Conservation (phyloP, 1,139 yeast genomes). For the Scheffersomyces illinoinensis region DNA sequence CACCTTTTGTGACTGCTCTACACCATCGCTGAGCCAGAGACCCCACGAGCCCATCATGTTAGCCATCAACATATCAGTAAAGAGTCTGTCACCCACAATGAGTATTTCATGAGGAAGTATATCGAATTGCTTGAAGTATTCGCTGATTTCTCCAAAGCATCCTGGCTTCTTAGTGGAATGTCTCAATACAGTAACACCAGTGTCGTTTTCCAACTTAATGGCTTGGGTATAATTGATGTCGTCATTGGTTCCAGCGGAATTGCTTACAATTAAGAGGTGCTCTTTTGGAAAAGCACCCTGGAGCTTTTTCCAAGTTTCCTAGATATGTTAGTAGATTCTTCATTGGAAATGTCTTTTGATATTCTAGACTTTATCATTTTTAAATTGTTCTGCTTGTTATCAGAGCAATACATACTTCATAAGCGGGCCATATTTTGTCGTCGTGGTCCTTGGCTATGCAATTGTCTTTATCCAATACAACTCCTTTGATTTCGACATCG, state of each 20-base stretch:
- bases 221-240: slow-evolving; percentile 70
- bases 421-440: slow-evolving; percentile 78
- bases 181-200: slow-evolving; percentile 76
- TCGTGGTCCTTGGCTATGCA: slow-evolving; percentile 88
- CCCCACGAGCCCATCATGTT: slow-evolving; percentile 89
- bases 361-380: not conserved
- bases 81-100: slow-evolving; percentile 84
- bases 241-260: slow-evolving; percentile 89
- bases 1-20: slow-evolving; percentile 50
- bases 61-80: slow-evolving; percentile 93
- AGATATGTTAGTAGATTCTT: slow-evolving; percentile 4
- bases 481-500: slow-evolving; percentile 55
- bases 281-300: slow-evolving; percentile 60
- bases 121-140: slow-evolving; percentile 51
- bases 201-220: slow-evolving; percentile 54
- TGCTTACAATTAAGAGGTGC: slow-evolving; percentile 78
- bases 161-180: slow-evolving; percentile 91
- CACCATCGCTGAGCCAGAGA: slow-evolving; percentile 83
- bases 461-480: slow-evolving; percentile 92
- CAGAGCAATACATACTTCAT: slow-evolving; percentile 29
- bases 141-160: slow-evolving; percentile 69
- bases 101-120: slow-evolving; percentile 68
- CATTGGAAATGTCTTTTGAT: not conserved
- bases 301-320: slow-evolving; percentile 59
- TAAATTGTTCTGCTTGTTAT: not conserved